phyloP scores from a whole-genome alignment of 768 basidiomycete species.

The Polyporus arcularius region DNA sequence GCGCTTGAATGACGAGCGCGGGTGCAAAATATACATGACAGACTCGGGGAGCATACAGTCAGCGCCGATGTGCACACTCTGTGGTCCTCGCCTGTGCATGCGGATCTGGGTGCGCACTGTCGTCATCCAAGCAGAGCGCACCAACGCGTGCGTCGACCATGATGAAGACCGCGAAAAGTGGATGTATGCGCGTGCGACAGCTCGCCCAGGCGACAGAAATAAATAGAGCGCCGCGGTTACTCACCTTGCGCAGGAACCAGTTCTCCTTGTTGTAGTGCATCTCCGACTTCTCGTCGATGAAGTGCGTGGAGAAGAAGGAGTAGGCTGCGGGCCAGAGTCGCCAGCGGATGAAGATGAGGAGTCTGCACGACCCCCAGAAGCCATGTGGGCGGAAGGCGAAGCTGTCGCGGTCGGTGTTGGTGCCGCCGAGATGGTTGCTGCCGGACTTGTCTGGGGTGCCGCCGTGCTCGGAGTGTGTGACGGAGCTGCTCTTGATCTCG shows the following conservation, averaged over 20 bases:
- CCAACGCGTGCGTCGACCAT: no score
- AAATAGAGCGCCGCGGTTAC: not conserved
- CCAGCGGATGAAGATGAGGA: conserved; percentile 54
- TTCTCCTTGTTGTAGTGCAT: conserved; percentile 58
- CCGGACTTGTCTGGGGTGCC: conserved; percentile 51
- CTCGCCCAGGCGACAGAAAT: not conserved
- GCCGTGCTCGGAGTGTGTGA: conserved; percentile 53
- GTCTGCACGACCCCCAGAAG: conserved; percentile 34
- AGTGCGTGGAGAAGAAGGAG: conserved; percentile 62
- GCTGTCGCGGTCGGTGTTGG: conserved; percentile 42
- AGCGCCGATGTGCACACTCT: no score
- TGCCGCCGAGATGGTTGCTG: conserved; percentile 37
- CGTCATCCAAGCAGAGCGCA: no score
- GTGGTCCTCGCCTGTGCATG: no score
- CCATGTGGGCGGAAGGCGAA: conserved; percentile 35
- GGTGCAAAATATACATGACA: no score
- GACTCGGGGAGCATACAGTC: no score
- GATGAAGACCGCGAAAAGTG: no score
- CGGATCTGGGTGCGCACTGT: no score
- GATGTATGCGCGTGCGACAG: no score
- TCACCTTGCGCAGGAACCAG: conserved; percentile 69
- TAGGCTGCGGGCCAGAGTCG: conserved; percentile 54
- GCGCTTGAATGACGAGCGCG: no score
- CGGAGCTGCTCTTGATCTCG: conserved; percentile 53
- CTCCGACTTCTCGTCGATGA: conserved; percentile 59